Conservation (phyloP, 2,329 filamentous ascomycete genomes). For the Fusarium stilboides region DNA sequence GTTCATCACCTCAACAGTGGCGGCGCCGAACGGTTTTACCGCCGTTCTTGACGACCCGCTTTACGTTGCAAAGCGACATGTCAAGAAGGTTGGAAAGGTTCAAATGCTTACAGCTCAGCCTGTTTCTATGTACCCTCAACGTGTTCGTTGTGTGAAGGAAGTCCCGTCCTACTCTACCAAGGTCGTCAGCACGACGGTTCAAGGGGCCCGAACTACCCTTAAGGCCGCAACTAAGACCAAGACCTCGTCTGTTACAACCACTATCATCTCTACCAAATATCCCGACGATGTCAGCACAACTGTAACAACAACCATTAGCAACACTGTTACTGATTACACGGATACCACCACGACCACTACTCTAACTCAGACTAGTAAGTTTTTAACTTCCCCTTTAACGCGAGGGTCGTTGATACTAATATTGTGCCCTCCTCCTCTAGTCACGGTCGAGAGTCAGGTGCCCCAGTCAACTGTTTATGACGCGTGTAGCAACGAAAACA, state of each 20-base stretch:
- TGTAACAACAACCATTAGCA: not conserved
- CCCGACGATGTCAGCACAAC: not conserved
- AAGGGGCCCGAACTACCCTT: not conserved
- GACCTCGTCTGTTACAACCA: not conserved
- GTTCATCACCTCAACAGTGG: too few species aligned
- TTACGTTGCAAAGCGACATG: too few species aligned
- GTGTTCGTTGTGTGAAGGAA: not conserved
- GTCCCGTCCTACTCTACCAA: not conserved
- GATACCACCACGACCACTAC: not conserved
- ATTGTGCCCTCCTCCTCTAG: not conserved
- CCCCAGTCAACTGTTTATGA: not conserved
- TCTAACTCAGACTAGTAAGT: not conserved
- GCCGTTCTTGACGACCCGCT: too few species aligned
- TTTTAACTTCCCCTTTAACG: not conserved
- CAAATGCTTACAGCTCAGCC: too few species aligned
- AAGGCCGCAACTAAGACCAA: not conserved
- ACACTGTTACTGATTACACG: not conserved
- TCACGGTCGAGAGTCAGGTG: not conserved
- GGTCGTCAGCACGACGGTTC: not conserved
- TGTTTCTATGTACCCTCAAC: not conserved
- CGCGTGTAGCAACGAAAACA: not conserved
- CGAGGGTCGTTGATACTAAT: not conserved
- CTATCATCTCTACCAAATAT: not conserved
- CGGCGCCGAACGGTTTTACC: too few species aligned
- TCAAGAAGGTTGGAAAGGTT: too few species aligned